phyloP scores from a whole-genome alignment of 208 protist species.

The Leishmania mexicana region DNA sequence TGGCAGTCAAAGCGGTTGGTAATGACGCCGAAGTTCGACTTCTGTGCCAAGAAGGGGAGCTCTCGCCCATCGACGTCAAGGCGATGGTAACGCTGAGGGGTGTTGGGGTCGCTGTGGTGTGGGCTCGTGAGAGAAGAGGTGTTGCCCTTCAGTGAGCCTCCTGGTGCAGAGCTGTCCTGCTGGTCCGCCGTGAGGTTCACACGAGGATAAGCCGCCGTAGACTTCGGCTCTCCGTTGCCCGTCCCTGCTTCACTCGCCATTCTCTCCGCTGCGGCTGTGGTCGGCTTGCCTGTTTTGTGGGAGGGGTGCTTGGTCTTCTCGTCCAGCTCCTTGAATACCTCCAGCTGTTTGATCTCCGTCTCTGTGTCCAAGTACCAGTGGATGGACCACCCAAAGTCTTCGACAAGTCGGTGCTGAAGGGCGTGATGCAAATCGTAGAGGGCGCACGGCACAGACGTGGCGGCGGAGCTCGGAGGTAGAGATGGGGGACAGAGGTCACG shows the following conservation, averaged over 20 bases:
- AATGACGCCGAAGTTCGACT: conserved; percentile 21
- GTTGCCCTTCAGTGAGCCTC: background rate
- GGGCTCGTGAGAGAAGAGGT: conserved; percentile 1
- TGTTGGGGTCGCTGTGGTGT: conserved; percentile 19
- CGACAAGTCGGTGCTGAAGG: conserved; percentile 25
- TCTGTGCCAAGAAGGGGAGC: conserved; percentile 16
- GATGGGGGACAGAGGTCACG: background rate
- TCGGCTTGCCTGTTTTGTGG: background rate
- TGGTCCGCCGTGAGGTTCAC: background rate
- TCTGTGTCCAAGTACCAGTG: conserved; percentile 34
- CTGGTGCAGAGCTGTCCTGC: background rate
- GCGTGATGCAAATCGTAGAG: conserved; percentile 30
- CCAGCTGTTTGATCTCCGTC: conserved; percentile 21
- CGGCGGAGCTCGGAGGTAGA: conserved; percentile 5
- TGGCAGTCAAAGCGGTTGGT: conserved; percentile 16
- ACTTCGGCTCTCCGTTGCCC: background rate
- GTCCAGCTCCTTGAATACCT: conserved; percentile 12
- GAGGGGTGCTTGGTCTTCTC: background rate
- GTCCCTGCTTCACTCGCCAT: background rate
- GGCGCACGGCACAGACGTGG: conserved; percentile 15
- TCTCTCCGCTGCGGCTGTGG: background rate
- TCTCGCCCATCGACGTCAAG: conserved; percentile 15
- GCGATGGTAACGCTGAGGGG: conserved; percentile 2
- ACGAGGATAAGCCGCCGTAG: background rate
- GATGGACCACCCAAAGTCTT: conserved; percentile 27